Conservation (phyloP, 2,329 filamentous ascomycete species). For the Drechslerella stenobrocha region DNA sequence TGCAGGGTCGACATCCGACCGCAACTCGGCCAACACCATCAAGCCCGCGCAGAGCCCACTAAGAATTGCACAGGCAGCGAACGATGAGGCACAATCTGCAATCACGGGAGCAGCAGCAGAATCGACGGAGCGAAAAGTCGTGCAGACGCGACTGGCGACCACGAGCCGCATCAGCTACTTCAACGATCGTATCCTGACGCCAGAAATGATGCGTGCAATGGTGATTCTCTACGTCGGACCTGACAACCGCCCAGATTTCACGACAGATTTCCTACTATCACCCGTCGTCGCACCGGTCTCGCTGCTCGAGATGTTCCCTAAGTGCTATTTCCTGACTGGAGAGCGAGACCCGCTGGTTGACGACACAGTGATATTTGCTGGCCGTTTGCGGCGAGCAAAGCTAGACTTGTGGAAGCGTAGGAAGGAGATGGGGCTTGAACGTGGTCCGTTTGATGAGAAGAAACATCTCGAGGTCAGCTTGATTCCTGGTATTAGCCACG, state of each 20-base stretch:
- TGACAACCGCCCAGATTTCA: conserved; percentile 89
- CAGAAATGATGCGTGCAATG: conserved; percentile 99
- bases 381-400: conserved; percentile 79
- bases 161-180: conserved; percentile 98
- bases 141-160: conserved; percentile 86
- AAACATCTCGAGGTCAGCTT: conserved; percentile 79
- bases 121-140: conserved; percentile 35
- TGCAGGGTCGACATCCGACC: conserved; percentile 57
- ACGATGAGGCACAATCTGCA: conserved; percentile 43
- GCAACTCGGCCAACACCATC: conserved; percentile 67
- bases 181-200: conserved; percentile 89
- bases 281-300: conserved; percentile 86
- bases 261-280: conserved; percentile 84
- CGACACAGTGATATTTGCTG: conserved; percentile 95
- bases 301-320: conserved; percentile 83
- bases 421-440: conserved; percentile 61
- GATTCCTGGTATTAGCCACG: conserved; percentile 86
- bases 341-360: conserved; percentile 95
- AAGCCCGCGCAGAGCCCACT: conserved; percentile 30
- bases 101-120: conserved; percentile 51
- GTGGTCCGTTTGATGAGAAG: conserved; percentile 68
- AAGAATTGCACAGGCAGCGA: conserved; percentile 2
- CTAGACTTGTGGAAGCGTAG: conserved; percentile 59
- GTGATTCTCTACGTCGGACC: conserved; percentile 96
- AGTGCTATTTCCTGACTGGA: conserved; percentile 89